Conservation (phyloP, 2,329 filamentous ascomycete genomes). For the Cordyceps pruinosa region DNA sequence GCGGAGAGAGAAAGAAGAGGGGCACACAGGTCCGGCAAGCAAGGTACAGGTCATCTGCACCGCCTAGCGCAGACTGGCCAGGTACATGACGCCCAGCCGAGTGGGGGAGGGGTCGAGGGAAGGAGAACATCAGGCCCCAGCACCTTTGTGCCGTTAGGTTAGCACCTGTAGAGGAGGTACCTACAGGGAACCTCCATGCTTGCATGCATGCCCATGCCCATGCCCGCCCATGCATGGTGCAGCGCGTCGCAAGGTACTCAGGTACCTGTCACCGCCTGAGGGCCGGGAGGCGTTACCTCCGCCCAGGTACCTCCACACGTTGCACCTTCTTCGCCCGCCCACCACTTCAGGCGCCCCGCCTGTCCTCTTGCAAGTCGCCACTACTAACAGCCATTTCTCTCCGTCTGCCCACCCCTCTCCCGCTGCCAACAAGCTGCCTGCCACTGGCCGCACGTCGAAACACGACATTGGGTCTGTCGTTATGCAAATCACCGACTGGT, state of each 20-base stretch:
- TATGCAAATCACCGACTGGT: not conserved
- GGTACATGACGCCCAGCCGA: constrained; percentile 25
- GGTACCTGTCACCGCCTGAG: not conserved
- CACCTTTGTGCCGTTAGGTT: too few species aligned
- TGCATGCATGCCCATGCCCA: too few species aligned
- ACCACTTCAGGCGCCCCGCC: not conserved
- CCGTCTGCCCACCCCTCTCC: not conserved
- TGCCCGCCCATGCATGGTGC: too few species aligned
- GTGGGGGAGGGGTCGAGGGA: constrained; percentile 5
- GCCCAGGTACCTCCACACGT: too few species aligned
- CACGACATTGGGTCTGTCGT: not conserved
- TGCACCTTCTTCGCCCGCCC: too few species aligned
- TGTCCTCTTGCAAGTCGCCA: not conserved
- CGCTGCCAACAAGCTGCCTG: not conserved
- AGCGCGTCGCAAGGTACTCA: not conserved
- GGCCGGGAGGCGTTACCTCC: not conserved
- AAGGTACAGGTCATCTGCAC: constrained; percentile 34
- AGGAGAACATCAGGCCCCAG: constrained; percentile 1
- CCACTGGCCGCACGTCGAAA: not conserved
- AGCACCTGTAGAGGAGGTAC: too few species aligned
- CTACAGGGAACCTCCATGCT: too few species aligned
- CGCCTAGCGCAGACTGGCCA: constrained; percentile 26
- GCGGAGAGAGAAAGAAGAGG: not conserved
- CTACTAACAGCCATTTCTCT: constrained; percentile 31
- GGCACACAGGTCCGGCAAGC: constrained; percentile 17